Evolutionary conservation across 768 basidiomycete genomes (phyloP), one percentile per base, ranked within the genome.

Genomic region (Tricholoma saponaceum): DNA sequence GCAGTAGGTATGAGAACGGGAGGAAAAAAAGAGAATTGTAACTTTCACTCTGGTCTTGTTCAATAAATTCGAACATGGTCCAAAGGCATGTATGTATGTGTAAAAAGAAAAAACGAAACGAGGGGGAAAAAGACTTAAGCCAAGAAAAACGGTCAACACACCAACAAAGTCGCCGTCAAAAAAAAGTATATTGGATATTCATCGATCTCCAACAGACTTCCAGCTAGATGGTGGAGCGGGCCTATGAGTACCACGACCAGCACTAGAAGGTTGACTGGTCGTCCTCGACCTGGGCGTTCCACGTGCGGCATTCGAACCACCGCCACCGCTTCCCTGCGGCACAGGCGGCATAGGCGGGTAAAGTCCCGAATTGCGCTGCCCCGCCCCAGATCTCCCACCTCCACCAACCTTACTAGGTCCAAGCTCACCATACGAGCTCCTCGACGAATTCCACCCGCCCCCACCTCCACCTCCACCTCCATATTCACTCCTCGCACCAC

Each of bases 341-440:
- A 76, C 65, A 22, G 73, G 72, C 16, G 78, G 76, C 51, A 77
- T 67, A 37, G 76, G 74, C 25, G 79, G 78, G 62, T 74, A 68
- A 61, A 76, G 74, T n/a, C 72, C 72, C 28, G 79, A 76, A 37
- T 77, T 74, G 41, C 75, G 67, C 56, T 62, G 59, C 28, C 65
- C 61, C 16, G 59, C 13, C 13, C 26, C 26, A n/a, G 25, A 26
- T 5, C 26, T 16, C 1, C 13, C 47, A 25, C 14, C 60, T 0
- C 13, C 47, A 25, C 14, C 60, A 52, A 52, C 54, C 50, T 60
- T 71, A 53, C 60, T 69, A 18, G 80, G 75, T 7, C 83, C 81
- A 65, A 85, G 83, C 7, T 87, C 87, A 12, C 89, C 91, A 63
- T 91, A 91, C 49, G 81, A 84, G 63, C 86, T 91, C 62, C 79